Conservation (phyloP, 495 filamentous ascomycete species). For the Penicillium silybi region DNA sequence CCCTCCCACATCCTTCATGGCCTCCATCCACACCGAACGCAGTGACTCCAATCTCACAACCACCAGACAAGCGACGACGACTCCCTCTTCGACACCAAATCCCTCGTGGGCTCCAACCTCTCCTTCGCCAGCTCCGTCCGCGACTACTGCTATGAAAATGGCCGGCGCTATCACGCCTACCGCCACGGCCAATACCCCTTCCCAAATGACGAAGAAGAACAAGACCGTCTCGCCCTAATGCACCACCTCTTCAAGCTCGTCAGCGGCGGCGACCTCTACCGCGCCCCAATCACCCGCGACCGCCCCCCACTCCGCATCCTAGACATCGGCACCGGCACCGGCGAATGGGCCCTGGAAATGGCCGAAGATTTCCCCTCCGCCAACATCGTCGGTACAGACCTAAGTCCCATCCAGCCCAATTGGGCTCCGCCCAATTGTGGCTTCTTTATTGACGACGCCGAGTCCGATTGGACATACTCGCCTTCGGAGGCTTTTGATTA, state of each 20-base stretch:
- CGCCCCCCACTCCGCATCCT: conserved; percentile 30
- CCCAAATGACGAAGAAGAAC: conserved; percentile 59
- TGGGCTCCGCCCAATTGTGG: conserved; percentile 47
- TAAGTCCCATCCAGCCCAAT: conserved; percentile 52
- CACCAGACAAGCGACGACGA: conserved; percentile 43
- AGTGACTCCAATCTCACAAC: neutral
- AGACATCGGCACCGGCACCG: conserved; percentile 55
- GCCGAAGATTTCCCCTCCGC: conserved; percentile 54
- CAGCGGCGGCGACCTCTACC: conserved; percentile 49
- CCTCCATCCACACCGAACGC: neutral
- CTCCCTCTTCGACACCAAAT: conserved; percentile 33
- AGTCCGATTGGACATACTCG: conserved; percentile 46
- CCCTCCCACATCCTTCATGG: neutral
- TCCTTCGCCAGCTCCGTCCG: conserved; percentile 44
- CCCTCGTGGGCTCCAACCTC: conserved; percentile 39
- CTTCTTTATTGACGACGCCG: conserved; percentile 49
- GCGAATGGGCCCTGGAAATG: conserved; percentile 60
- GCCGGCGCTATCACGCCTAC: conserved; percentile 60
- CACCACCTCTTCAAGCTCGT: conserved; percentile 56
- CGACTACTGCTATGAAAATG: conserved; percentile 54
- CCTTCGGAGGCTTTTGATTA: conserved; percentile 42
- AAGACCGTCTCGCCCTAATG: conserved; percentile 64
- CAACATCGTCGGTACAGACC: conserved; percentile 61
- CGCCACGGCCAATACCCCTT: conserved; percentile 52
- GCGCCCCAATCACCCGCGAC: conserved; percentile 43